Conservation (phyloP, 2,329 filamentous ascomycete genomes). For the Falciphora oryzae region DNA sequence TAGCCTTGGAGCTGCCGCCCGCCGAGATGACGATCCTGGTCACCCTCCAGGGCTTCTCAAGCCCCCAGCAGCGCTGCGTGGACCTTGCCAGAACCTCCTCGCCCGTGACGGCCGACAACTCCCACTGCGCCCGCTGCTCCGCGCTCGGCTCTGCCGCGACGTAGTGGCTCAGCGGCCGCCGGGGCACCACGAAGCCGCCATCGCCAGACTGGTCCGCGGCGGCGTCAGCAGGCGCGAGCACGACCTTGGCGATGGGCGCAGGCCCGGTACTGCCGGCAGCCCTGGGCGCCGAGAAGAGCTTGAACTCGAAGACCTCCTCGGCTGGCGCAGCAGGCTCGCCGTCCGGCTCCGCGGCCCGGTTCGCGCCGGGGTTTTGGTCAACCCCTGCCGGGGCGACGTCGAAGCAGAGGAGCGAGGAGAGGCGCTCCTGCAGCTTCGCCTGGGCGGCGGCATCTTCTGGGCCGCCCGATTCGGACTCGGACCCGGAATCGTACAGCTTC, state of each 20-base stretch:
- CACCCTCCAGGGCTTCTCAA: conserved; percentile 57
- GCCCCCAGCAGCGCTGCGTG: conserved; percentile 45
- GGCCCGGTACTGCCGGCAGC: conserved; percentile 15
- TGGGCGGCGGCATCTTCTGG: conserved; percentile 31
- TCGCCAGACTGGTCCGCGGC: conserved; percentile 25
- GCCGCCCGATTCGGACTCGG: conserved; percentile 19
- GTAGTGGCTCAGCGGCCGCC: conserved; percentile 44
- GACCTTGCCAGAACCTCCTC: conserved; percentile 43
- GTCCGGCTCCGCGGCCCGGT: conserved; percentile 18
- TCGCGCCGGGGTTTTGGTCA: conserved; percentile 21
- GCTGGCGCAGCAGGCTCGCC: conserved; percentile 17
- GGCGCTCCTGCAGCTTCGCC: conserved; percentile 28
- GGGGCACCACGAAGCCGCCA: conserved; percentile 33
- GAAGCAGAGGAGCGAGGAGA: conserved; percentile 41
- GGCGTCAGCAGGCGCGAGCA: conserved; percentile 39
- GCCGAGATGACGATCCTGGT: conserved; percentile 34
- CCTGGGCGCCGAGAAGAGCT: conserved; percentile 45
- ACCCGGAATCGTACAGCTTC: conserved; percentile 40
- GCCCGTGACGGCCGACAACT: conserved; percentile 42
- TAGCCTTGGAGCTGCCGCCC: conserved; percentile 12
- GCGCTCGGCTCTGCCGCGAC: conserved; percentile 33
- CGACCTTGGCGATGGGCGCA: conserved; percentile 37
- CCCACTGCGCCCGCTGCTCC: conserved; percentile 33
- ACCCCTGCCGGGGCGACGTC: conserved; percentile 19
- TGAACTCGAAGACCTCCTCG: conserved; percentile 47